Evolutionary conservation across 148 eudicot species (phyloP).

Genomic region (Diospyros lotus): DNA sequence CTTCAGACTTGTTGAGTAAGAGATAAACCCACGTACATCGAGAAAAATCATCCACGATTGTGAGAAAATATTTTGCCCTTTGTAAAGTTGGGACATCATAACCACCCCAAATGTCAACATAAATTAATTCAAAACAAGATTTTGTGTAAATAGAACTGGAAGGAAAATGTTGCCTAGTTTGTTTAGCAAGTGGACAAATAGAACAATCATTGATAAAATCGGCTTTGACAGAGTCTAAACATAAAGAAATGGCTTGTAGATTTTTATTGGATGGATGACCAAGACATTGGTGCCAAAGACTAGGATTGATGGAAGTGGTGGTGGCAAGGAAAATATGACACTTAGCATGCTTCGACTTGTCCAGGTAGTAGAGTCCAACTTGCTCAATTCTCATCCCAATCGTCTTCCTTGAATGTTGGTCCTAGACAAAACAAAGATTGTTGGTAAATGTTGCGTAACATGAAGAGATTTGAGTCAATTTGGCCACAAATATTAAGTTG

Average conservation of each 20-base stretch:
- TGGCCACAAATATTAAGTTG: background rate
- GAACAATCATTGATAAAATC: no score
- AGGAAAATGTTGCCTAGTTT: background rate
- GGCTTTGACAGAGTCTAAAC: no score
- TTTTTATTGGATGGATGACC: background rate
- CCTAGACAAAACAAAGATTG: conserved; percentile 1
- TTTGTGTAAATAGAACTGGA: background rate
- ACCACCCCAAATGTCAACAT: conserved; percentile 4
- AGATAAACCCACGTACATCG: background rate
- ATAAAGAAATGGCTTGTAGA: background rate
- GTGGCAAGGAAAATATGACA: background rate
- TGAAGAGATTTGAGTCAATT: background rate
- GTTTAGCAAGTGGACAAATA: background rate
- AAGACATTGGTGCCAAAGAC: conserved; percentile 2
- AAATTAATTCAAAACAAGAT: background rate
- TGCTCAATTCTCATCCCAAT: conserved; percentile 12
- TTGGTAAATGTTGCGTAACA: background rate
- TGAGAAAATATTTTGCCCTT: background rate
- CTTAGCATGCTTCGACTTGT: background rate
- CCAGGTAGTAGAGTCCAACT: conserved; percentile 7
- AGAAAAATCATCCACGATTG: background rate
- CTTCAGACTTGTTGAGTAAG: background rate
- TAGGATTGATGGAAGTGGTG: background rate
- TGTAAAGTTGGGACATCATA: background rate
- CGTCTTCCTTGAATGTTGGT: conserved; percentile 6